Evolutionary conservation across 352 stramenopile species (phyloP).

Genomic region (Phytophthora megakarya): DNA sequence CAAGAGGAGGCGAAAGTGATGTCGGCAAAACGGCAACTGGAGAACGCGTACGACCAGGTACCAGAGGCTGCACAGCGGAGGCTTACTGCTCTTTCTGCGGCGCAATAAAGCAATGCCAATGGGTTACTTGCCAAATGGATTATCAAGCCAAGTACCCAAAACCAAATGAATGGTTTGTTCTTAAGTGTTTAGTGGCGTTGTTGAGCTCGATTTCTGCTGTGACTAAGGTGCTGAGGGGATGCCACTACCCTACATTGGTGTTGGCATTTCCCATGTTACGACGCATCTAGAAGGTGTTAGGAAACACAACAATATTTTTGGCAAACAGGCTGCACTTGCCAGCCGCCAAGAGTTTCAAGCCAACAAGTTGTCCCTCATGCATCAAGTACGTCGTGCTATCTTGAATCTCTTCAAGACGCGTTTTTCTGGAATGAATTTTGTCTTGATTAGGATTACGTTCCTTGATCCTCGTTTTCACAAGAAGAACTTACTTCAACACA

Average conservation of each 20-base stretch:
- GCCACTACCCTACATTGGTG: constrained; percentile 7
- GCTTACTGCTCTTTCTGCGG: background rate
- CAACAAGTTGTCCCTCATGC: background rate
- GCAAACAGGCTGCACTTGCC: background rate
- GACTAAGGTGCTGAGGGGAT: background rate
- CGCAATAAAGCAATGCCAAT: background rate
- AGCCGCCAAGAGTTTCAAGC: background rate
- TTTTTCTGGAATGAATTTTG: background rate
- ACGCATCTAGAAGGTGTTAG: background rate
- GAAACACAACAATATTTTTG: background rate
- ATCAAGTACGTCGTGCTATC: background rate
- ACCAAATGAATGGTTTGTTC: constrained; percentile 10
- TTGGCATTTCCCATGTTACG: constrained; percentile 2
- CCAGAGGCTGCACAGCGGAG: background rate
- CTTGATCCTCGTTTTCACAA: constrained; percentile 9
- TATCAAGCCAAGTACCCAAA: background rate
- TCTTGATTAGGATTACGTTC: constrained; percentile 5
- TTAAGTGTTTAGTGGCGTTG: constrained; percentile 4
- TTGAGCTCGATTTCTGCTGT: constrained; percentile 9
- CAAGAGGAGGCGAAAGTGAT: background rate
- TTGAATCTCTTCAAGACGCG: constrained; percentile 5
- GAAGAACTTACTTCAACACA: constrained; percentile 3
- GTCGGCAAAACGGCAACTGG: constrained; percentile 2
- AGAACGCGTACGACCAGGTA: constrained; percentile 10
- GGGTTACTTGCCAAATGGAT: constrained; percentile 1